Evolutionary conservation across 192 early-diverging fungal species (phyloP), one percentile per base, ranked within the genome.

Genomic region (Thoreauomyces humboldtii): DNA sequence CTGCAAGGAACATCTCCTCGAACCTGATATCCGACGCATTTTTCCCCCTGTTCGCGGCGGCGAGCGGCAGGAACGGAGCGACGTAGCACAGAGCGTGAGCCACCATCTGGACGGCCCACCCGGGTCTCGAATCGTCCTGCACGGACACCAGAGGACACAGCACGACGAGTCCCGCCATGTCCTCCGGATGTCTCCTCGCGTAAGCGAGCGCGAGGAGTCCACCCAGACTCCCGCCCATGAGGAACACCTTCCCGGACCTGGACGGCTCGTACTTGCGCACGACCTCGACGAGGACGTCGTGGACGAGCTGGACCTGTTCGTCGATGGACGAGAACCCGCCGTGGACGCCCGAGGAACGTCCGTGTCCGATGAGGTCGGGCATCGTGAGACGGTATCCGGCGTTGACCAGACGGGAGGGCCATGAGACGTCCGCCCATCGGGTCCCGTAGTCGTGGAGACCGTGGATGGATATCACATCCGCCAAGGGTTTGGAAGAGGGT

Each of bases 1-100:
- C 65, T 25, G 22, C 41, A 12, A 59, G 21, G 36, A 67, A 67
- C 2, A 46, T 32, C 43, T 59, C 54, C 46, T 67, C 65, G 11
- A 46, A 34, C 42, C 28, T 63, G 9, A 35, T 24, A 31, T 67
- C 55, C 34, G 36, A 28, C 6, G 53, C 33, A 36, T 67, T 67
- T 27, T 67, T 67, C 19, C 65, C 65, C 33, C 65, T 19, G 36
- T 67, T 67, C n/a, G 65, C 65, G 24, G 58, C 65, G 3, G 65
- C 65, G 0, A 67, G 33, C n/a, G 65, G 55, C 34, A 67, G 19
- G 17, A 48, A 63, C 9, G 45, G 65, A 0, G 43, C 44, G 22
- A 59, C 55, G 22, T 36, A 51, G 25, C 33, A 35, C 0, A 67
- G 21, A 19, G 6, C 36, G 34, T 67, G 43, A 12, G 65, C 65